Evolutionary conservation across 78 protist genomes (phyloP).

Genomic region (Tieghemostelium lacteum): DNA sequence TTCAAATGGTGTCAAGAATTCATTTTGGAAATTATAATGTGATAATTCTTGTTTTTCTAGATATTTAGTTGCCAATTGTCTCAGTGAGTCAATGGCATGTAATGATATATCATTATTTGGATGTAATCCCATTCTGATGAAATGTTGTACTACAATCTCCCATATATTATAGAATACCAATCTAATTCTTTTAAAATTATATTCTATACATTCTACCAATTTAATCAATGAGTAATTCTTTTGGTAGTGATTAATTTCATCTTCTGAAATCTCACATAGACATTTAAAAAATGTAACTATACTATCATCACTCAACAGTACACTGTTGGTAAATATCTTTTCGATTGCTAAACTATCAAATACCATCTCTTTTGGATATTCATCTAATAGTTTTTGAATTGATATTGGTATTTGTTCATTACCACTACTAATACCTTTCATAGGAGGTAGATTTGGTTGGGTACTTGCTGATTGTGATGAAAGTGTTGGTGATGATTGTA

Average conservation of each 20-base stretch:
- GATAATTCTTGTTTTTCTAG: constrained; percentile 94
- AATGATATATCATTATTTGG: constrained; percentile 81
- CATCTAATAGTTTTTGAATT: constrained; percentile 21
- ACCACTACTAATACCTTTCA: no score
- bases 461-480: not conserved
- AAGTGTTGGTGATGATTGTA: not conserved
- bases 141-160: constrained; percentile 82
- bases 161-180: constrained; percentile 90
- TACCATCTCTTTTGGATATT: constrained; percentile 34
- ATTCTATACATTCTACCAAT: constrained; percentile 93
- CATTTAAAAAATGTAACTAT: constrained; percentile 90
- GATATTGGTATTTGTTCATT: no score
- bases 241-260: constrained; percentile 86
- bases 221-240: constrained; percentile 96
- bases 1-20: constrained; percentile 97
- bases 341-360: constrained; percentile 65
- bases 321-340: constrained; percentile 75
- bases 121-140: constrained; percentile 86
- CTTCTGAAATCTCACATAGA: constrained; percentile 90
- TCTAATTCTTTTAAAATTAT: constrained; percentile 96
- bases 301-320: constrained; percentile 73
- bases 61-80: constrained; percentile 97
- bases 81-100: constrained; percentile 95
- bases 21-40: constrained; percentile 95
- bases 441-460: not conserved